These are phyloP conservation scores for Penstemon barbatus DNA, from an alignment of 257 asterid species.

Conservation along the genomic window DNA sequence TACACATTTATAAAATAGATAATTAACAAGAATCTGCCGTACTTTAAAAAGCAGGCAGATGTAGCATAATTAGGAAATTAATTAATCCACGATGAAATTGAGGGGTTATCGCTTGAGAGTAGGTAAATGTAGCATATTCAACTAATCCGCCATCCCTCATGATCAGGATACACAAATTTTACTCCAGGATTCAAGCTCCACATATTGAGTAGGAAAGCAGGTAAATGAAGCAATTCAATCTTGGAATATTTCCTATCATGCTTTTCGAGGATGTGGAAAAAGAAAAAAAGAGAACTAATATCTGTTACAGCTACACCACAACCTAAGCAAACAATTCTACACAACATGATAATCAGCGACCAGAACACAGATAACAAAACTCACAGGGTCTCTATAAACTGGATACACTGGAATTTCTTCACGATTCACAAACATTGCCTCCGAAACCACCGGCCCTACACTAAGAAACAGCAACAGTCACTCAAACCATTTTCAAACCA, in stretches of 20 bases:
- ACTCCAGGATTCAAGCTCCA: background rate
- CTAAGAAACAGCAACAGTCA: conserved; percentile 14
- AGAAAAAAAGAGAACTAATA: no score
- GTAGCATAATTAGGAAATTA: background rate
- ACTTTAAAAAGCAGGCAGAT: background rate
- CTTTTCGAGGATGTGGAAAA: no score
- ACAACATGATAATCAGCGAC: conserved; percentile 15
- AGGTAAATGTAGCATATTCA: background rate
- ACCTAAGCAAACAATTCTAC: no score
- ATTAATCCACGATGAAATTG: background rate
- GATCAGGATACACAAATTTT: background rate
- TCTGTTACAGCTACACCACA: no score
- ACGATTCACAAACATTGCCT: conserved; percentile 92
- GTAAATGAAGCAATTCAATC: background rate
- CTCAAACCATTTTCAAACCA: background rate
- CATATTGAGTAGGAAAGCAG: conserved; percentile 5
- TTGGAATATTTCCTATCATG: no score
- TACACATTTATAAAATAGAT: background rate
- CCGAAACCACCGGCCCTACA: conserved; percentile 97
- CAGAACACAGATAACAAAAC: conserved; percentile 30
- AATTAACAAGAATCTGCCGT: background rate
- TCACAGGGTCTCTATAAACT: conserved; percentile 92
- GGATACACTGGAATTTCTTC: conserved; percentile 93
- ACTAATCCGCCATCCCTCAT: background rate
- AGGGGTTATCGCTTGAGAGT: background rate